Evolutionary conservation across 164 flowering plant genomes (phyloP).

Genomic region (Echeveria elegans): DNA sequence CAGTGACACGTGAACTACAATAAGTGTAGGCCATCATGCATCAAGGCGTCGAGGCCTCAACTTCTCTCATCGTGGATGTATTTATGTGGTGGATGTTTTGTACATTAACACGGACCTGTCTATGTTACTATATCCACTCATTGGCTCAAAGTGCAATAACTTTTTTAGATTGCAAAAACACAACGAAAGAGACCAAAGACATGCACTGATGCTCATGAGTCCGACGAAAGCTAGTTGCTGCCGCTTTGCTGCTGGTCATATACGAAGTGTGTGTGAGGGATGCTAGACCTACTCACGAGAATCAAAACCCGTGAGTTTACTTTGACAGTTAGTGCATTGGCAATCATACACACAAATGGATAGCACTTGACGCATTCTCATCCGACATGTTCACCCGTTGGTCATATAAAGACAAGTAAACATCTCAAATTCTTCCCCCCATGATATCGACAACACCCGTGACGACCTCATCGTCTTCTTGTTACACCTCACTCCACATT

Average conservation of each 20-base stretch:
- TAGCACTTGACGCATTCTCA: background rate
- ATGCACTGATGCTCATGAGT: background rate
- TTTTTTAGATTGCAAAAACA: background rate
- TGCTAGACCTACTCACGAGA: constrained; percentile 3
- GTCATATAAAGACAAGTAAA: background rate
- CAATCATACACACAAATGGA: constrained; percentile 2
- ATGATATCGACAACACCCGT: background rate
- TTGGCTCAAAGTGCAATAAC: background rate
- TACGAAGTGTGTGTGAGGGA: background rate
- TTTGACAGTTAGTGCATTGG: background rate
- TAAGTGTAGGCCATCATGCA: too few relatives aligned
- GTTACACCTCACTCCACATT: background rate
- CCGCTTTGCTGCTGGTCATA: background rate
- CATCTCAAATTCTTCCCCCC: constrained; percentile 5
- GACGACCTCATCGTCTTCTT: background rate
- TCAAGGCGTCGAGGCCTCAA: too few relatives aligned
- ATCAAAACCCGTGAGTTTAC: background rate
- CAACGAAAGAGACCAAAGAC: background rate
- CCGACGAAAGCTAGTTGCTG: too few relatives aligned
- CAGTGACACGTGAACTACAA: too few relatives aligned
- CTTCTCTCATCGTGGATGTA: too few relatives aligned
- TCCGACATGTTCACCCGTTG: background rate
- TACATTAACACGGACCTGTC: too few relatives aligned
- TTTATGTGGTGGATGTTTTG: too few relatives aligned
- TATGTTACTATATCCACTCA: background rate